Conservation (phyloP, 1,284 basidiomycete genomes). For the Ustilago trichophora region DNA sequence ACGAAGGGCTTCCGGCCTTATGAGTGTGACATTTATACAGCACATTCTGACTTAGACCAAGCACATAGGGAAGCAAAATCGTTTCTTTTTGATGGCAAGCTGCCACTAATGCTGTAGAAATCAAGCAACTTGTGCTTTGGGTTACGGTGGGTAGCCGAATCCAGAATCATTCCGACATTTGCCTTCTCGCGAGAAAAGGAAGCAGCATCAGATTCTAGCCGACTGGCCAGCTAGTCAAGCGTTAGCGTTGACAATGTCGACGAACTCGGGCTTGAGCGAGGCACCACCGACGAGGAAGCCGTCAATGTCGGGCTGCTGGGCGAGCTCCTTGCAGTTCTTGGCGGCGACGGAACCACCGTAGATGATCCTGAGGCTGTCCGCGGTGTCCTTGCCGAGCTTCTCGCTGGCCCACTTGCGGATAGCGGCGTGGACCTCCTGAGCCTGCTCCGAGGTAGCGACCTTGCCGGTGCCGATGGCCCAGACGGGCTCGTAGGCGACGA, state of each 20-base stretch:
- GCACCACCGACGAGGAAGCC: conserved; percentile 99
- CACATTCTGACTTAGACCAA: no score
- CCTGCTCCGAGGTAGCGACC: conserved; percentile 87
- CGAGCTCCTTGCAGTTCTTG: conserved; percentile 80
- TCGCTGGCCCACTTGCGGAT: conserved; percentile 80
- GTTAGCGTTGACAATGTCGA: conserved; percentile 81
- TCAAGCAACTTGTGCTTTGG: no score
- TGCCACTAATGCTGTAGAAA: no score
- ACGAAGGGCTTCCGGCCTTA: no score
- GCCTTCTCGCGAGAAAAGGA: not conserved
- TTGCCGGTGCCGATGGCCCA: conserved; percentile 99
- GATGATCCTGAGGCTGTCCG: conserved; percentile 84
- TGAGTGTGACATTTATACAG: no score
- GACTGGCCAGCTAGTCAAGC: conserved; percentile 35
- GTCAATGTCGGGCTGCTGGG: conserved; percentile 81
- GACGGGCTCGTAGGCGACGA: conserved; percentile 83
- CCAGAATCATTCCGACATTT: not conserved
- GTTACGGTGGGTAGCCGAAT: conserved; percentile 7
- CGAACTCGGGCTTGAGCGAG: conserved; percentile 88
- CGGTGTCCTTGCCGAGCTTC: conserved; percentile 76
- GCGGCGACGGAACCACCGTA: conserved; percentile 94
- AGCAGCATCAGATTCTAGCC: conserved; percentile 25
- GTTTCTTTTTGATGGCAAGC: no score
- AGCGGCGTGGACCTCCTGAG: conserved; percentile 88
- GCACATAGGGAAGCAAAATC: no score